These are phyloP conservation scores for Eragrostis tef DNA, from an alignment of 202 grass and related monocot genomes.

Conservation along the genomic window DNA sequence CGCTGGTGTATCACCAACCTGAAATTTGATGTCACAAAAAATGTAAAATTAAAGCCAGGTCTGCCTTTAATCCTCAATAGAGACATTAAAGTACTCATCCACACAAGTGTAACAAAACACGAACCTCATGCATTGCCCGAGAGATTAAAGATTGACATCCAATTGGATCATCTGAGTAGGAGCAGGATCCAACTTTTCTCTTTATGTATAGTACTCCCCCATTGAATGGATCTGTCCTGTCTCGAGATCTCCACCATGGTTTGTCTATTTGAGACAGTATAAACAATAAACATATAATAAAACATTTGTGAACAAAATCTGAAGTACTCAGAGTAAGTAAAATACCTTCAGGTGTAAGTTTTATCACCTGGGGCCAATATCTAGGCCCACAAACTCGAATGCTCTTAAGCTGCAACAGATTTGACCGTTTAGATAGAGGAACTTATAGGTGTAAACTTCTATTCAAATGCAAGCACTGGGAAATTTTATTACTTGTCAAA, in stretches of 20 bases:
- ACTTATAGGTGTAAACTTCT: background rate
- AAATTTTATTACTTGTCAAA: background rate
- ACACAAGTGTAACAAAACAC: constrained; percentile 42
- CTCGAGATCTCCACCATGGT: constrained; percentile 87
- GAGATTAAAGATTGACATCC: constrained; percentile 96
- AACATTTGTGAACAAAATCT: constrained; percentile 38
- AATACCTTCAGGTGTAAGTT: constrained; percentile 78
- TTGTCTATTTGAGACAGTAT: constrained; percentile 60
- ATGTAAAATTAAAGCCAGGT: constrained; percentile 30
- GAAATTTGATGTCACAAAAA: constrained; percentile 33
- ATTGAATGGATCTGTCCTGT: constrained; percentile 87
- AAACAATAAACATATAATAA: constrained; percentile 36
- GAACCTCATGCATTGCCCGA: constrained; percentile 94
- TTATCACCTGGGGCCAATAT: constrained; percentile 91
- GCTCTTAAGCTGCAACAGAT: constrained; percentile 76
- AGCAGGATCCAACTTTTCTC: constrained; percentile 97
- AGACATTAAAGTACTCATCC: constrained; percentile 11
- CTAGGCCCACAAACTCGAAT: constrained; percentile 92
- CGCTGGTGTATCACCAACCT: constrained; percentile 70
- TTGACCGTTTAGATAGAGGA: constrained; percentile 26
- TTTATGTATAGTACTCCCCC: constrained; percentile 90
- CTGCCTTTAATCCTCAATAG: background rate
- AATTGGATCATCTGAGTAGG: constrained; percentile 90
- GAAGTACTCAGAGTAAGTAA: constrained; percentile 32
- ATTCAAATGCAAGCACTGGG: background rate